Evolutionary conservation across 257 asterid genomes (phyloP), one percentile per base, ranked within the genome.

Genomic region (Solanum pimpinellifolium): DNA sequence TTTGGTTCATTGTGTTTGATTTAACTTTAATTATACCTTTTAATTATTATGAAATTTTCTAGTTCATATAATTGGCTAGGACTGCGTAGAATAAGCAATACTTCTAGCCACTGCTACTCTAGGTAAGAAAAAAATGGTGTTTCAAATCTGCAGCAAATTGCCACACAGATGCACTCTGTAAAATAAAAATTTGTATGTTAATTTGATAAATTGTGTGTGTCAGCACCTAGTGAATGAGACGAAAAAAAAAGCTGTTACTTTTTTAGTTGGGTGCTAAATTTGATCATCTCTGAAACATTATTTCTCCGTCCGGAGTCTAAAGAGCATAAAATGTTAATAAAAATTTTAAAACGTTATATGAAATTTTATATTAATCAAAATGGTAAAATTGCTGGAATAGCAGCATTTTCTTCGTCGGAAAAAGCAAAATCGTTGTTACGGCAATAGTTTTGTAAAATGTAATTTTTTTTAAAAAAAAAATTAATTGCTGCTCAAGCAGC

Each of bases 341-440:
- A 33, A 33, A 33, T 0, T 33, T 33, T 0, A 33, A 33, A 33
- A 33, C 0, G 35, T 0, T 33, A 33, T 33, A 33, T 33, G 35
- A 33, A 33, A 33, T 33, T 33, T 33, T 33, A 33, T 33, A 33
- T 33, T 33, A 33, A 33, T 1, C 0, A 3, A 33, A 33, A 33
- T 3, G 35, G 5, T 33, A 4, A 33, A 33, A 33, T 33, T 3
- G 1, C 1, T 33, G 35, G 35, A 33, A 33, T 33, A 33, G 35
- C 5, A 33, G 4, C 1, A 33, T 3, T 33, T 33, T 33, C 5
- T 33, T 0, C 5, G 5, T 0, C 35, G 0, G 35, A 33, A 33
- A 4, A 4, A 4, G 35, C 5, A 33, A 33, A 33, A 33, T 33
- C 4, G 35, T 4, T 3, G 4, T 0, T 33, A 33, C 35, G 0